Evolutionary conservation across 2,329 filamentous ascomycete genomes (phyloP).

Genomic region (Fusarium sarcochroum): DNA sequence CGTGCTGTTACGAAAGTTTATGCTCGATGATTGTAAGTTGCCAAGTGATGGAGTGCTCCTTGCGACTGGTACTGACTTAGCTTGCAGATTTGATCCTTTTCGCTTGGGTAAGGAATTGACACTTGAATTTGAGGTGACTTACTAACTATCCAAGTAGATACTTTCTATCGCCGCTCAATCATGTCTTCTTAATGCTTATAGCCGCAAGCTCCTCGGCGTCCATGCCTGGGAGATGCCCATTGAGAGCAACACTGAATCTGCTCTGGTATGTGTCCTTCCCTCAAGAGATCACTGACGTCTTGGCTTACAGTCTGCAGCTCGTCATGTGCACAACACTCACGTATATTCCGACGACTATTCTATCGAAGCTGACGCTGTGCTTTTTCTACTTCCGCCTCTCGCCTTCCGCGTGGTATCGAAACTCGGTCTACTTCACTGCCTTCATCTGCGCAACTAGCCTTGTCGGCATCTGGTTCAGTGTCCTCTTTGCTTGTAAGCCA

Average conservation of each 20-base stretch:
- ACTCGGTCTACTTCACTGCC: conserved; percentile 11
- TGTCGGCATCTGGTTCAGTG: conserved; percentile 14
- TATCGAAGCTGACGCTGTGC: conserved; percentile 19
- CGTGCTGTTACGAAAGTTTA: conserved; percentile 9
- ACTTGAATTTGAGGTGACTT: rapidly evolving
- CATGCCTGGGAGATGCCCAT: conserved; percentile 27
- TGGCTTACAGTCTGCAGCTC: background rate
- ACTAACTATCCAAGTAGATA: background rate
- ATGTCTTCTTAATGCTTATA: conserved; percentile 20
- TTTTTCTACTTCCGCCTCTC: conserved; percentile 27
- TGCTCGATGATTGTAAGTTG: conserved; percentile 20
- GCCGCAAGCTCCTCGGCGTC: conserved; percentile 9
- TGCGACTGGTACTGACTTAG: rapidly evolving
- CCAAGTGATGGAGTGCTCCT: rapidly evolving
- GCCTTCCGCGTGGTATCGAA: conserved; percentile 16
- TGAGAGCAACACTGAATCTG: conserved; percentile 4
- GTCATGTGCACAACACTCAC: conserved; percentile 20
- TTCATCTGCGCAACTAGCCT: conserved; percentile 10
- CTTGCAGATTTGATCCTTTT: background rate
- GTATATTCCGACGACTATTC: conserved; percentile 16
- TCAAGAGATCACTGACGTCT: background rate
- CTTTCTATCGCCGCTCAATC: conserved; percentile 17
- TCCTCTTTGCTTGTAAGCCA: conserved; percentile 11
- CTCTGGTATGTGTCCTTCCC: background rate
- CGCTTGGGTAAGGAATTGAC: background rate